Conservation (phyloP, 305 asterid species). For the Euphrasia arctica region DNA sequence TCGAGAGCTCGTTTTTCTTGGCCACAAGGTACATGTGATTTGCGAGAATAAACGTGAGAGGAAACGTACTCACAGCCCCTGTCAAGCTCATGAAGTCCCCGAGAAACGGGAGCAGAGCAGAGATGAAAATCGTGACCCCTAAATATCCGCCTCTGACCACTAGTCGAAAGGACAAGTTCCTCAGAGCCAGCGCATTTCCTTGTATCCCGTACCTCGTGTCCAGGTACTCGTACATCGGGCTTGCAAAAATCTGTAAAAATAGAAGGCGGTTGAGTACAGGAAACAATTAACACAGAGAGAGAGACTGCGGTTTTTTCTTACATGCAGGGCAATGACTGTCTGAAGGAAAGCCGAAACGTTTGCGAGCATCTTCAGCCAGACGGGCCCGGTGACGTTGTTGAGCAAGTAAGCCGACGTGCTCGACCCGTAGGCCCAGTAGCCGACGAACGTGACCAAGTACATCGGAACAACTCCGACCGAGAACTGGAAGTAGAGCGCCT, state of each 20-base stretch:
- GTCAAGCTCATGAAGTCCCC: constrained; percentile 98
- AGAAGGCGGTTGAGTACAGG: too few relatives aligned
- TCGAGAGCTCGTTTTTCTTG: constrained; percentile 39
- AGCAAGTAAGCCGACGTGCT: constrained; percentile 67
- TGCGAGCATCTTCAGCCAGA: constrained; percentile 72
- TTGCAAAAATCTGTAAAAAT: constrained; percentile 66
- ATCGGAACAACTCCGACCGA: constrained; percentile 74
- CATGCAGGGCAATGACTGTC: constrained; percentile 78
- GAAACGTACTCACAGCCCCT: constrained; percentile 89
- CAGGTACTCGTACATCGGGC: constrained; percentile 87
- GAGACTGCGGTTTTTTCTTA: constrained; percentile 27
- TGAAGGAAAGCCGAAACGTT: constrained; percentile 76
- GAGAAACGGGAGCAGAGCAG: constrained; percentile 85
- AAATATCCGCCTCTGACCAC: constrained; percentile 76
- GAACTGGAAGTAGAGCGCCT: constrained; percentile 84
- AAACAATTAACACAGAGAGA: neutral
- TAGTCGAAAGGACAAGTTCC: constrained; percentile 63
- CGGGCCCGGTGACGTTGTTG: constrained; percentile 72
- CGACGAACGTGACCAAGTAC: constrained; percentile 76
- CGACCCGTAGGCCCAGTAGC: constrained; percentile 93
- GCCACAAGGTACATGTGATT: constrained; percentile 93
- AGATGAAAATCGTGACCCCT: constrained; percentile 55
- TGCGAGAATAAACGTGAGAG: constrained; percentile 87
- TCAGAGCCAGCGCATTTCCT: constrained; percentile 61
- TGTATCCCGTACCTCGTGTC: constrained; percentile 66